A percentile compares a stretch with the other conserved stretches of the same genome.
Evolutionary conservation across 106 monocot genomes (phyloP).

Genomic region (Ottelia alismoides): DNA sequence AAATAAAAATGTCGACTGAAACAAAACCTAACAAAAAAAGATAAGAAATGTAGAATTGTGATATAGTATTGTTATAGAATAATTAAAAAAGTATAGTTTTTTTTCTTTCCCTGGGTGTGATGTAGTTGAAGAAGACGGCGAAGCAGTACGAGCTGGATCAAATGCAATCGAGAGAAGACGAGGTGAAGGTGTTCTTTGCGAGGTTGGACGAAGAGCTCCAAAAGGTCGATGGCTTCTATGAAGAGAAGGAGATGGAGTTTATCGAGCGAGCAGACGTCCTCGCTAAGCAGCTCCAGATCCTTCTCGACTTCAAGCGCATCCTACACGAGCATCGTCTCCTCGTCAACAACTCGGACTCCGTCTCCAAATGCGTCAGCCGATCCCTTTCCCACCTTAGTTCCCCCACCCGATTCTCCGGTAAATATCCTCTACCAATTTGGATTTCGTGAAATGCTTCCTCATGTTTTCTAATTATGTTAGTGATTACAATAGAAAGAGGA

Average conservation of each 20-base stretch:
- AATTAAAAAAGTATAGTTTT: too few relatives aligned
- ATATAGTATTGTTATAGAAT: too few relatives aligned
- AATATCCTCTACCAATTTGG: too few relatives aligned
- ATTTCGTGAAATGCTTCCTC: not conserved
- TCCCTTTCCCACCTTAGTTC: slow-evolving; percentile 1
- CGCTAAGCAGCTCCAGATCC: slow-evolving; percentile 60
- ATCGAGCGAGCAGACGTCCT: slow-evolving; percentile 44
- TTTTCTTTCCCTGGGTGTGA: too few relatives aligned
- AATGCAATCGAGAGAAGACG: slow-evolving; percentile 23
- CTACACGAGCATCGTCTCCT: slow-evolving; percentile 12
- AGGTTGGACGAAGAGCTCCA: slow-evolving; percentile 47
- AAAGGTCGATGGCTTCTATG: slow-evolving; percentile 58
- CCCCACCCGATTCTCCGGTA: slow-evolving; percentile 15
- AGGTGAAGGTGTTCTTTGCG: slow-evolving; percentile 48
- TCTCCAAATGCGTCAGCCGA: not conserved
- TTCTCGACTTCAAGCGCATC: slow-evolving; percentile 46
- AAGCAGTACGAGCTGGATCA: slow-evolving; percentile 26
- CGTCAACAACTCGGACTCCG: not conserved
- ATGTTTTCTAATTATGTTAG: not conserved
- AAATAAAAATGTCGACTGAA: too few relatives aligned
- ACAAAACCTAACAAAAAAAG: too few relatives aligned
- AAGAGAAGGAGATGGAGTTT: slow-evolving; percentile 40
- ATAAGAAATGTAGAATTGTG: too few relatives aligned
- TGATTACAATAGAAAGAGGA: not conserved
- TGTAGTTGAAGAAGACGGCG: too few relatives aligned